Evolutionary conservation across 2,329 filamentous ascomycete genomes (phyloP), one percentile per base, ranked within the genome.

Genomic region (Truncatella angustata): DNA sequence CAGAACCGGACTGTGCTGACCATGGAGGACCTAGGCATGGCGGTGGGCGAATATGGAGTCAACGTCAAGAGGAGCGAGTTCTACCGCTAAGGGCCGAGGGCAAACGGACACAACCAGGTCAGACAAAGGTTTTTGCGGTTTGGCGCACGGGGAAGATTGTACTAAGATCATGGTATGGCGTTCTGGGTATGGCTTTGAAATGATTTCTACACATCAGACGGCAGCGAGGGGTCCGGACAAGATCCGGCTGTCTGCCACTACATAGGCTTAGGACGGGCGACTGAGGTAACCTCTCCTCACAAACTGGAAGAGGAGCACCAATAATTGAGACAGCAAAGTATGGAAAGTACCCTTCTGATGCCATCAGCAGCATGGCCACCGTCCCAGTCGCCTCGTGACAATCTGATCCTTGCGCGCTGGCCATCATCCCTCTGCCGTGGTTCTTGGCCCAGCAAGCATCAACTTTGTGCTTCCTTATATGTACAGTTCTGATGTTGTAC

Each of bases 11-110:
- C 94, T 16, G 93, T 99, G 51, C 78, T 99, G 56, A 97, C 94
- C 1, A 97, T 99, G 94, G 94, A 99, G 73, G 94, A 99, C 70
- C 71, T 99, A 63, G 94, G 94, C 14, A 97, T 97, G 91, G 94
- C 94, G 1, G 93, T 97, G 26, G 90, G 90, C 28, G 94, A 99
- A 77, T 99, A 97, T 68, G 94, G 94, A 1, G 91, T 99, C 49
- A 99, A 96, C 67, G 89, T 97, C 49, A 97, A 96, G 83, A 82
- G 94, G 58, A 92, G 93, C 66, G 94, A 99, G 74, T 99, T 97
- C 68, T 99, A 99, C 70, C 82, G 92, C 63, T 97, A 61, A 70
- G 26, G 44, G 28, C 7, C 18, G 36, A 20, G 11, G 14, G 12
- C 21, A 28, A 23, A 24, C 3, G 5, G 23, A 18, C 7, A 39